These are phyloP conservation scores for Colletotrichum ledebouriae DNA, from an alignment of 2,329 filamentous ascomycete species.

Conservation along the genomic window DNA sequence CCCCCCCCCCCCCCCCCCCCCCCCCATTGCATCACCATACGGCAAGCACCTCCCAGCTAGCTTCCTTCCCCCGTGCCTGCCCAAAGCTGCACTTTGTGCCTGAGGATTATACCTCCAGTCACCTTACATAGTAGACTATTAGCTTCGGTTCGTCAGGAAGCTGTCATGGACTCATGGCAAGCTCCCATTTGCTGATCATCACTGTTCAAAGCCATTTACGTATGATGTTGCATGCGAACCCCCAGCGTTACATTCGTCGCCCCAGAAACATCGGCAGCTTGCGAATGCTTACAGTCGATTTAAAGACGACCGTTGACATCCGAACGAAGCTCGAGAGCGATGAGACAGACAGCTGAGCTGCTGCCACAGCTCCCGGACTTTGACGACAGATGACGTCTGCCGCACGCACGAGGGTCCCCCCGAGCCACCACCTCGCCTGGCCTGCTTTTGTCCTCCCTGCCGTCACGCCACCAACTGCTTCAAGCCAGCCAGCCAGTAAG, in stretches of 20 bases:
- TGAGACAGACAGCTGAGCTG: slow-evolving; percentile 15
- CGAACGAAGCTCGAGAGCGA: not conserved
- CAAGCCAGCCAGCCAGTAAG: not conserved
- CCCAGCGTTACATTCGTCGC: slow-evolving; percentile 2
- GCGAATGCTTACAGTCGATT: not conserved
- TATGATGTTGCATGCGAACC: slow-evolving; percentile 16
- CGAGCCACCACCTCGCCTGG: not conserved
- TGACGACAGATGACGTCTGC: slow-evolving; percentile 33
- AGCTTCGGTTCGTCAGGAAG: not conserved
- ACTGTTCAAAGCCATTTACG: not conserved
- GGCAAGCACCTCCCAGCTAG: not conserved
- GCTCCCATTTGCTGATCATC: slow-evolving; percentile 1
- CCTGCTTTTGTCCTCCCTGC: not conserved
- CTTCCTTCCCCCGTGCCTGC: not conserved
- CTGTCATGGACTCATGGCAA: not conserved
- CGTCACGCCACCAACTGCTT: slow-evolving; percentile 19
- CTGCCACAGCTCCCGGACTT: slow-evolving; percentile 17
- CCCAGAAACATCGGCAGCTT: slow-evolving; percentile 5
- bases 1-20: not conserved
- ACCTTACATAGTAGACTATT: not conserved
- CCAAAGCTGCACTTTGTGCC: slow-evolving; percentile 9
- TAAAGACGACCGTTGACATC: slow-evolving; percentile 10
- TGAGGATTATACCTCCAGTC: slow-evolving; percentile 4
- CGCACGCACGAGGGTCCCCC: slow-evolving; percentile 18
- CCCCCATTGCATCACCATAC: slow-evolving; percentile 26